These are phyloP conservation scores for Pezicula radicicola DNA, from an alignment of 2,329 filamentous ascomycete genomes.

Conservation along the genomic window DNA sequence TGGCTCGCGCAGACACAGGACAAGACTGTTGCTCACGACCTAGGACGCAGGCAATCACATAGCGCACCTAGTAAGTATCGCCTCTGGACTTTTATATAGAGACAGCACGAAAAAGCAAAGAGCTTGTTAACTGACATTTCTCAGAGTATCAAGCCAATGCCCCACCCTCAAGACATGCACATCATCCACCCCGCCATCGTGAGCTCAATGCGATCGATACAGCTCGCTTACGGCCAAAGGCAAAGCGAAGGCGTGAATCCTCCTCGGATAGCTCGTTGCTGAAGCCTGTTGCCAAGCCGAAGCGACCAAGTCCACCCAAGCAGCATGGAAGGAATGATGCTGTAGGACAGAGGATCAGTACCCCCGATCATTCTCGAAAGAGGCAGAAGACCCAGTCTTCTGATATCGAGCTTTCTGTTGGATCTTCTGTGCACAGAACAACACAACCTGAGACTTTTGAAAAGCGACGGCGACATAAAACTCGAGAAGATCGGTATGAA, in stretches of 20 bases:
- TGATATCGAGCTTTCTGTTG: neutral
- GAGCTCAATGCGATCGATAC: neutral
- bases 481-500: constrained; percentile 53
- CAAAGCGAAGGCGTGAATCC: constrained; percentile 7
- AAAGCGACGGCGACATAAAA: constrained; percentile 52
- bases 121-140: too few species aligned
- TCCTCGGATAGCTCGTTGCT: constrained; percentile 24
- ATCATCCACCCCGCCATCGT: neutral
- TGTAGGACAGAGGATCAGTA: neutral
- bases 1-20: constrained; percentile 23
- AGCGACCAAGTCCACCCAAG: neutral
- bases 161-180: neutral
- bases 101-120: neutral
- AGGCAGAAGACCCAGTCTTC: constrained; percentile 6
- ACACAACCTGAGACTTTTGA: constrained; percentile 28
- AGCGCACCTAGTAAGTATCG: neutral
- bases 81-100: too few species aligned
- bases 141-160: too few species aligned
- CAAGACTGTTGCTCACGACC: neutral
- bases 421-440: too few species aligned
- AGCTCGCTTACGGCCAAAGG: neutral
- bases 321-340: neutral
- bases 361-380: constrained; percentile 2
- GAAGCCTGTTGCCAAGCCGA: constrained; percentile 1
- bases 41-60: neutral